Evolutionary conservation across 306 rosid species (phyloP), one percentile per base, ranked within the genome.

Genomic region (Cucumis hystrix): DNA sequence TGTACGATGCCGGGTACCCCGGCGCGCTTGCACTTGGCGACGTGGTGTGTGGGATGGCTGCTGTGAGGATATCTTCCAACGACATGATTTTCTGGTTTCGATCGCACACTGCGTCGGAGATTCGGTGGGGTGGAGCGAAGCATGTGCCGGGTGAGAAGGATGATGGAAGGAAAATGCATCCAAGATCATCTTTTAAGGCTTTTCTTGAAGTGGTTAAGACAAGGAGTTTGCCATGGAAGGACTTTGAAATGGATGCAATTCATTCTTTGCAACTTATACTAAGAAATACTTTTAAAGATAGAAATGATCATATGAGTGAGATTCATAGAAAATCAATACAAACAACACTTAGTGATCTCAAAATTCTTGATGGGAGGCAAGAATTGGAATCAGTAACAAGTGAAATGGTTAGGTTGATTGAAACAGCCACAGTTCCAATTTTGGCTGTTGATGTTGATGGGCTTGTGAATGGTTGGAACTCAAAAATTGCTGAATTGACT

Each of bases 81-180:
- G 88, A 92, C 85, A 86, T 87, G 84, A 73, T 92, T 81, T 92
- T 92, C 80, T 92, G 96, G 97, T 92, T 90, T 80, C 79, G 93
- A 79, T 88, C 93, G 57, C 93, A 88, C 77, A 78, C 85, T 20
- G 96, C 93, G 7, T 82, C 85, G 80, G 96, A 90, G 82, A 56
- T 87, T 30, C 83, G 83, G 49, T 90, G 96, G 97, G 93, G 96
- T 55, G 96, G 92, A 76, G 92, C 97, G 20, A 92, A 92, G 83
- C 91, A 92, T 66, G 90, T 88, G 68, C 86, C 91, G 14, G 73
- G 81, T 82, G 90, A 86, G 61, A 85, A 84, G 83, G 96, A 92
- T 77, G 72, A 93, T 30, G 82, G 90, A 23, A 83, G 80, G 52
- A 92, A 82, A 81, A 83, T 90, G 92, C 85, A 88, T 80, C 96